Evolutionary conservation across 2,329 filamentous ascomycete genomes (phyloP).

Genomic region (Beauveria scarabaeidicola): DNA sequence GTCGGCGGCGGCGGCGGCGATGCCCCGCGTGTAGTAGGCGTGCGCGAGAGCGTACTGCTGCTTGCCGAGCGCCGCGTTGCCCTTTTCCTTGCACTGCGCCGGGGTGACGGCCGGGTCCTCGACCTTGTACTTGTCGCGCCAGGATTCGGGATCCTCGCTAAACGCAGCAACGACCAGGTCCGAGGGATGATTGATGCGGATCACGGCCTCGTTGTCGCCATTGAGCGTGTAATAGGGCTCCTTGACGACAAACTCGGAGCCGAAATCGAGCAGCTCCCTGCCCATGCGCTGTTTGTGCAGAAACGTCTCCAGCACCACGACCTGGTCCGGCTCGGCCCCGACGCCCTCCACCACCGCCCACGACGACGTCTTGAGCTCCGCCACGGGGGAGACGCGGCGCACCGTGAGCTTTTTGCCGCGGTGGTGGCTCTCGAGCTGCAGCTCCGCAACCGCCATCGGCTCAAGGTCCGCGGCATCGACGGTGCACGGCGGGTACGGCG

Average conservation of each 20-base stretch:
- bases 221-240: conserved; percentile 41
- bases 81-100: conserved; percentile 19
- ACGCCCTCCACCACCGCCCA: conserved; percentile 26
- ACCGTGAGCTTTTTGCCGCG: conserved; percentile 19
- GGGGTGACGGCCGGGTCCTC: conserved; percentile 12
- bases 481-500: conserved; percentile 20
- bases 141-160: conserved; percentile 14
- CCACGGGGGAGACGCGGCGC: conserved; percentile 21
- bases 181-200: conserved; percentile 30
- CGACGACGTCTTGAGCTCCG: conserved; percentile 17
- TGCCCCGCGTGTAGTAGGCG: conserved; percentile 20
- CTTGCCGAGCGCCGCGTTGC: conserved; percentile 21
- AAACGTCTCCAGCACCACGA: conserved; percentile 22
- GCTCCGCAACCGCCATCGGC: conserved; percentile 19
- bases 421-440: conserved; percentile 24
- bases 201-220: conserved; percentile 28
- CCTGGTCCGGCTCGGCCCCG: conserved; percentile 17
- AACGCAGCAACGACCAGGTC: conserved; percentile 18
- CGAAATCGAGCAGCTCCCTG: conserved; percentile 25
- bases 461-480: conserved; percentile 14
- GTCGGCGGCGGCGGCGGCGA: conserved; percentile 11
- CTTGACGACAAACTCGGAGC: conserved; percentile 32
- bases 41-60: conserved; percentile 16
- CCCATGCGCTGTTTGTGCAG: conserved; percentile 27
- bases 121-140: conserved; percentile 9